phyloP scores from a whole-genome alignment of 805 yeast genomes.

The Saccharomyces paradoxus region DNA sequence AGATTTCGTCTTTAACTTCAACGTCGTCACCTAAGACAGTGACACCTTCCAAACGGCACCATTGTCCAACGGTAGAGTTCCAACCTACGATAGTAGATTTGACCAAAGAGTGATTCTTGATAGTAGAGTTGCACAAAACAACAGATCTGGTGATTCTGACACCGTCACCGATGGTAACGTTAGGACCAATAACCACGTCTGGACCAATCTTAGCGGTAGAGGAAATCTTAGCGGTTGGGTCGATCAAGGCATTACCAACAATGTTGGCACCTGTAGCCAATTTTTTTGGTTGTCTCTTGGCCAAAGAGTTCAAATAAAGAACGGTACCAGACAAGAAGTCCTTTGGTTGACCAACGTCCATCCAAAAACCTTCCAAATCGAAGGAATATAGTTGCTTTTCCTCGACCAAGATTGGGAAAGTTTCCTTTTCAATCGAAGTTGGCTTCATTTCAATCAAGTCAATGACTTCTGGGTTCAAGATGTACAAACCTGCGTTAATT shows the following conservation, averaged over 20 bases:
- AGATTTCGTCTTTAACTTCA: slow-evolving; percentile 94
- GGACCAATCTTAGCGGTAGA: slow-evolving; percentile 96
- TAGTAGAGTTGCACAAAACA: slow-evolving; percentile 78
- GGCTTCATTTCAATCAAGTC: slow-evolving; percentile 96
- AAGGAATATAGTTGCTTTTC: slow-evolving; percentile 83
- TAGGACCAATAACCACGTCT: slow-evolving; percentile 94
- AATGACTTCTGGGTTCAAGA: slow-evolving; percentile 93
- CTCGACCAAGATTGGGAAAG: slow-evolving; percentile 94
- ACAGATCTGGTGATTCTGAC: slow-evolving; percentile 96
- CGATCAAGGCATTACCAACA: slow-evolving; percentile 86
- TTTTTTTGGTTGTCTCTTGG: slow-evolving; percentile 67
- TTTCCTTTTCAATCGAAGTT: slow-evolving; percentile 98
- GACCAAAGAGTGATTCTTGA: slow-evolving; percentile 96
- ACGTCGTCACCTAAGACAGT: slow-evolving; percentile 99
- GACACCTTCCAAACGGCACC: slow-evolving; percentile 98
- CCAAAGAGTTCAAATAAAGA: slow-evolving; percentile 76
- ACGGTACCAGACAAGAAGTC: slow-evolving; percentile 96
- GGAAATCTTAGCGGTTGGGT: slow-evolving; percentile 90
- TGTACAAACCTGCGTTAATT: slow-evolving; percentile 98
- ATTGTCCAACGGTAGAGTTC: slow-evolving; percentile 95
- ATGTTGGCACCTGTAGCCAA: slow-evolving; percentile 66
- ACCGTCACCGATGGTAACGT: slow-evolving; percentile 93
- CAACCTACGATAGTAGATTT: slow-evolving; percentile 98
- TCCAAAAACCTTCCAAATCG: slow-evolving; percentile 99
- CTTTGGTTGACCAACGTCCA: slow-evolving; percentile 99